These are phyloP conservation scores for Pseudognaphalium luteoalbum DNA, from an alignment of 129 eudicot genomes.

Conservation along the genomic window DNA sequence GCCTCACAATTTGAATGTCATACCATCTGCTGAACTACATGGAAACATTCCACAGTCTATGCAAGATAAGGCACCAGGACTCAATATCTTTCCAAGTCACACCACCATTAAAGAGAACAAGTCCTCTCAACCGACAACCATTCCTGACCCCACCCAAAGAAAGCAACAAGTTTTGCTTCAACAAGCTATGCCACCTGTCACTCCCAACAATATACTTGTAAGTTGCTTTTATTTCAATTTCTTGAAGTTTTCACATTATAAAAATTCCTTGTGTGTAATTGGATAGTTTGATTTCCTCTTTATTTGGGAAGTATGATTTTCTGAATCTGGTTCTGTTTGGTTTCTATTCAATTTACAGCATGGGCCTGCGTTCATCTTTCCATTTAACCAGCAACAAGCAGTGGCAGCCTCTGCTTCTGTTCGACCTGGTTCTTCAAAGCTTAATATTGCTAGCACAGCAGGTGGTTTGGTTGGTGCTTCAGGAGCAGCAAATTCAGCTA, in stretches of 20 bases:
- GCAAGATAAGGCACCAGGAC: constrained; percentile 61
- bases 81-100: constrained; percentile 50
- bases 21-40: constrained; percentile 65
- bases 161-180: constrained; percentile 80
- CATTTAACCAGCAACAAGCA: constrained; percentile 85
- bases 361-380: constrained; percentile 88
- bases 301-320: not conserved
- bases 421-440: constrained; percentile 53
- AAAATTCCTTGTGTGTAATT: not conserved
- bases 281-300: not conserved
- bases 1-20: constrained; percentile 57
- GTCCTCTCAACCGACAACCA: constrained; percentile 41
- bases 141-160: constrained; percentile 55
- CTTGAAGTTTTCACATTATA: not conserved
- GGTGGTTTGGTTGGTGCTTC: constrained; percentile 44
- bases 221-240: not conserved
- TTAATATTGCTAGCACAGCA: constrained; percentile 33
- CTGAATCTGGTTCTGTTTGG: not conserved
- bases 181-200: constrained; percentile 70
- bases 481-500: constrained; percentile 36
- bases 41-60: constrained; percentile 43
- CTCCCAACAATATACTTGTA: constrained; percentile 78
- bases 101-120: constrained; percentile 54
- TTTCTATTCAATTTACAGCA: constrained; percentile 39
- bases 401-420: constrained; percentile 66